Evolutionary conservation across 106 monocot species (phyloP).

Genomic region (Phalaenopsis equestris): DNA sequence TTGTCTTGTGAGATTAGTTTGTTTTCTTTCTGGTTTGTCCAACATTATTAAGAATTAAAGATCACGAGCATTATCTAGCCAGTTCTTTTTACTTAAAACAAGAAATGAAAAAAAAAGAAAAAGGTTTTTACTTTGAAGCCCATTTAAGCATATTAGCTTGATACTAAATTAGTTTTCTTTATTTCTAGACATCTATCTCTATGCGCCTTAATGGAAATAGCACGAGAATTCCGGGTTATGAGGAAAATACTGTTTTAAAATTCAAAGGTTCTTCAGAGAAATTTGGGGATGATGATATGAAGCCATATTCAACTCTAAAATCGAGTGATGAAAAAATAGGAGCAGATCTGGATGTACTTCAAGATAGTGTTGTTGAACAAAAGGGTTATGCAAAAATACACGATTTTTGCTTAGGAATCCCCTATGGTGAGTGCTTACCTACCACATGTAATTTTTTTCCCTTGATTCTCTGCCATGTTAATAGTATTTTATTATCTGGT

Average conservation of each 20-base stretch:
- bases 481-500: background rate
- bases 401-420: conserved; percentile 40
- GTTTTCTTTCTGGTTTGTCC: background rate
- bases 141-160: background rate
- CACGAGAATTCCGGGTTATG: conserved; percentile 18
- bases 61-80: background rate
- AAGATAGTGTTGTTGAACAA: conserved; percentile 12
- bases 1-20: background rate
- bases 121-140: background rate
- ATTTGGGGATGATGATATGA: background rate
- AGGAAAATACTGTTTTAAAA: conserved; percentile 15
- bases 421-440: conserved; percentile 23
- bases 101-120: background rate
- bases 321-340: conserved; percentile 3
- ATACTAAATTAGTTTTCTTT: background rate
- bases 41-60: background rate
- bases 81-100: background rate
- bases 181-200: conserved; percentile 17
- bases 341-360: background rate
- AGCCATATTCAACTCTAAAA: background rate
- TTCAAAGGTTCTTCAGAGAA: conserved; percentile 14
- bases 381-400: conserved; percentile 31
- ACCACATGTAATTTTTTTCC: background rate
- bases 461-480: background rate
- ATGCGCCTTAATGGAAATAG: conserved; percentile 18